phyloP scores from a whole-genome alignment of 148 eudicot species.

The Rhododendron griersonianum region DNA sequence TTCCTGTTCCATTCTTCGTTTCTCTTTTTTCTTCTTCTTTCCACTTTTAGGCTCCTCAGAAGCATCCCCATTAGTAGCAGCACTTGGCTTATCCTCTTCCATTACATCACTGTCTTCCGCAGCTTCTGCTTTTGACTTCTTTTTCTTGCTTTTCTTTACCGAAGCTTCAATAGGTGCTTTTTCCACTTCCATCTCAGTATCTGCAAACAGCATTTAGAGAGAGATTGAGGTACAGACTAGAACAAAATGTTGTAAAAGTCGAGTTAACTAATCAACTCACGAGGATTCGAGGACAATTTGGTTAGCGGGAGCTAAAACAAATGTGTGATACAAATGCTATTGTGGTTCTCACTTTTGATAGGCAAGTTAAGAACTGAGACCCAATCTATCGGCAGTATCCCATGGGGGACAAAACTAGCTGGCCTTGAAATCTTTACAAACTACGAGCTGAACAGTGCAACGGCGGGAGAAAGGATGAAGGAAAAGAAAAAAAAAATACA shows the following conservation, averaged over 20 bases:
- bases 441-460: neutral
- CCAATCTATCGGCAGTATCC: neutral
- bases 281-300: neutral
- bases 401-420: neutral
- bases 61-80: slow-evolving; percentile 38
- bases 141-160: slow-evolving; percentile 70
- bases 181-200: slow-evolving; percentile 61
- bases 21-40: slow-evolving; percentile 72
- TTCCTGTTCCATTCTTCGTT: slow-evolving; percentile 50
- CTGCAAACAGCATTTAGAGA: slow-evolving; percentile 14
- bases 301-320: neutral
- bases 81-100: slow-evolving; percentile 26
- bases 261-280: neutral
- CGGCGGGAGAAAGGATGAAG: neutral
- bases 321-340: neutral
- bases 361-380: neutral
- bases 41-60: slow-evolving; percentile 42
- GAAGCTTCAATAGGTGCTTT: slow-evolving; percentile 28
- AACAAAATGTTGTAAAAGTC: neutral
- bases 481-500: neutral
- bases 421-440: neutral
- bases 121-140: slow-evolving; percentile 47
- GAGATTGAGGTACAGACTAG: neutral
- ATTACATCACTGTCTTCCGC: slow-evolving; percentile 19
- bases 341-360: neutral